A percentile compares a stretch with the other conserved stretches of the same genome.
Evolutionary conservation across 148 eudicot species (phyloP).

Genomic region (Polygonum aviculare): DNA sequence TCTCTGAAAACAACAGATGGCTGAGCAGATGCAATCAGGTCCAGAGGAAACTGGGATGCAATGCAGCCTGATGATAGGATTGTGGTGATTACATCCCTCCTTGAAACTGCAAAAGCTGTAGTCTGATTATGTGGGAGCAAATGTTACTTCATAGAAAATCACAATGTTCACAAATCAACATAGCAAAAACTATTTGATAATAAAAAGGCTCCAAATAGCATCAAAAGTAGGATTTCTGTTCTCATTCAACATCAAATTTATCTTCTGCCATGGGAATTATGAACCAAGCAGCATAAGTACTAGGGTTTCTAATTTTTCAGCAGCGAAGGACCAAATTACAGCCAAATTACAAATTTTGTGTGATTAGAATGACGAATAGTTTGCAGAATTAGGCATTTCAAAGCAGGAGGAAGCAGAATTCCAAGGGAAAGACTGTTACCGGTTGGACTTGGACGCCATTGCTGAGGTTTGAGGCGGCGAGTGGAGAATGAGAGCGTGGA

Average conservation of each 20-base stretch:
- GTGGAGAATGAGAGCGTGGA: constrained; percentile 8
- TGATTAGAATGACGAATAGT: background rate
- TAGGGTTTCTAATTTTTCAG: background rate
- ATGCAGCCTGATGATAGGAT: constrained; percentile 50
- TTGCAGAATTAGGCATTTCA: background rate
- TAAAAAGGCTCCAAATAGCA: background rate
- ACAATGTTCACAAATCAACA: background rate
- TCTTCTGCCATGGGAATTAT: background rate
- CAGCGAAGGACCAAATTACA: background rate
- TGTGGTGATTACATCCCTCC: constrained; percentile 47
- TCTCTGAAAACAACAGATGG: constrained; percentile 55
- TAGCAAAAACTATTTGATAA: background rate
- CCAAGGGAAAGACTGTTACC: background rate
- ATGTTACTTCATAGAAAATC: constrained; percentile 17
- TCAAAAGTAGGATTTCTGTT: background rate
- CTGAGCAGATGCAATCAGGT: constrained; percentile 39
- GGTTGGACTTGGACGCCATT: background rate
- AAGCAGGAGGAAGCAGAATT: background rate
- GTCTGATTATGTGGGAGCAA: constrained; percentile 67
- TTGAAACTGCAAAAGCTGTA: constrained; percentile 83
- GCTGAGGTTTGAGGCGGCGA: constrained; percentile 1
- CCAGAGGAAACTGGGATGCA: constrained; percentile 28
- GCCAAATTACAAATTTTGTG: background rate
- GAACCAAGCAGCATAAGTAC: background rate
- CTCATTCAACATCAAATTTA: background rate